These are phyloP conservation scores for Rosa multiflora DNA, from an alignment of 306 rosid genomes.

Conservation along the genomic window DNA sequence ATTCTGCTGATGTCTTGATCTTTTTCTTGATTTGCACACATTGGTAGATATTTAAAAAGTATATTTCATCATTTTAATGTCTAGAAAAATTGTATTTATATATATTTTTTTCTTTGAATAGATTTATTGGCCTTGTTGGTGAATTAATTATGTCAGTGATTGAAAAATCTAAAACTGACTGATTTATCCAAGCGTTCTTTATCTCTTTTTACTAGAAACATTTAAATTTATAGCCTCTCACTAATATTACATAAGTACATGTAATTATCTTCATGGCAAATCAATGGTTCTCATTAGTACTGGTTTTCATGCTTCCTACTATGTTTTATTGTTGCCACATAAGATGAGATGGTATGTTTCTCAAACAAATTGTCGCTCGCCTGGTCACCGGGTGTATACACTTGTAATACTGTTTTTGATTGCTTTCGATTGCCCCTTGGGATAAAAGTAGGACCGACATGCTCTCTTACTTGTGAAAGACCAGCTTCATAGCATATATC, in stretches of 20 bases:
- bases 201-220: background rate
- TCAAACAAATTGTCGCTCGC: background rate
- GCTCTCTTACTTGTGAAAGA: background rate
- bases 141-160: background rate
- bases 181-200: slow-evolving; percentile 3
- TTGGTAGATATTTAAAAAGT: background rate
- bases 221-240: background rate
- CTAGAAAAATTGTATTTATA: background rate
- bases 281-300: background rate
- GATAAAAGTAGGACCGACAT: background rate
- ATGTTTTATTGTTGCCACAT: background rate
- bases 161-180: background rate
- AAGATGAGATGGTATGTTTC: background rate
- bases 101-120: background rate
- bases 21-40: slow-evolving; percentile 12
- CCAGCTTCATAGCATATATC: background rate
- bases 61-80: background rate
- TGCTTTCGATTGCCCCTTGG: background rate
- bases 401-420: background rate
- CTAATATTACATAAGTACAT: background rate
- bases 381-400: background rate
- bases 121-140: slow-evolving; percentile 9
- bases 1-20: slow-evolving; percentile 33
- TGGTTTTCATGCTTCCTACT: background rate
- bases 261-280: background rate